Conservation (phyloP, 306 rosid genomes). For the Quercus aquifolioides region DNA sequence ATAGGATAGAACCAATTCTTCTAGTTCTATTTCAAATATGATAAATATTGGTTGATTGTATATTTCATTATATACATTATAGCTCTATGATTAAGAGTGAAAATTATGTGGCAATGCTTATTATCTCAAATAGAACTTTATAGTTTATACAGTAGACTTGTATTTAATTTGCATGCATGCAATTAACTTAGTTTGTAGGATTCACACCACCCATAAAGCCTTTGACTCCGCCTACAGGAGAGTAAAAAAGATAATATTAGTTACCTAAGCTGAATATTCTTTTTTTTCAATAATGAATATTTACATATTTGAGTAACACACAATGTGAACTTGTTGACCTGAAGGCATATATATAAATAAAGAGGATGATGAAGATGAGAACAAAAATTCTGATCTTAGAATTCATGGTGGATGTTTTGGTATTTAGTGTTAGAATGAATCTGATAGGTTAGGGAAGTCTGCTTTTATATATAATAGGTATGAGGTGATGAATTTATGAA, state of each 20-base stretch:
- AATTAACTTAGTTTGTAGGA: constrained; percentile 19
- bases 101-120: background rate
- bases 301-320: background rate
- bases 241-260: background rate
- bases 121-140: background rate
- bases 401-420: constrained; percentile 1
- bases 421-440: background rate
- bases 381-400: constrained; percentile 1
- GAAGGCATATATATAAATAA: constrained; percentile 37
- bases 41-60: too few species aligned
- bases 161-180: background rate
- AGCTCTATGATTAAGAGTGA: background rate
- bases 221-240: constrained; percentile 36
- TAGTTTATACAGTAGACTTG: background rate
- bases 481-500: background rate
- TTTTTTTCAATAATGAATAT: background rate
- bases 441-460: background rate
- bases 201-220: constrained; percentile 24
- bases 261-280: background rate
- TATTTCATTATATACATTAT: too few species aligned
- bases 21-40: too few species aligned
- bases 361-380: constrained; percentile 30
- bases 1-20: too few species aligned
- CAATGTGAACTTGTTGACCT: constrained; percentile 32
- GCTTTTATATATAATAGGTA: constrained; percentile 11